phyloP scores from a whole-genome alignment of 441 rosid genomes.

The Corymbia calophylla region DNA sequence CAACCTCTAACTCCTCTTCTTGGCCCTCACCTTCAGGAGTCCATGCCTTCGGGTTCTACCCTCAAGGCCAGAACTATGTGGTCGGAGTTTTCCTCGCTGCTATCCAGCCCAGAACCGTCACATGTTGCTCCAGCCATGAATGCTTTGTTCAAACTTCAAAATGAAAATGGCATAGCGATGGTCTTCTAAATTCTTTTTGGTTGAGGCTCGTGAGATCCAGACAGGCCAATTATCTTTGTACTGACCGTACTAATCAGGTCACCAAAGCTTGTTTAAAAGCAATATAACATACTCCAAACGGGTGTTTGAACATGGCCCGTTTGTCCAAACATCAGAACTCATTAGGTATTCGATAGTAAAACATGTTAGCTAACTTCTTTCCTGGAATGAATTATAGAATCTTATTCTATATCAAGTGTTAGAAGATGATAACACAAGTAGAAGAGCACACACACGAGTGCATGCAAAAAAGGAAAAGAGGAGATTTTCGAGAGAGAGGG shows the following conservation, averaged over 20 bases:
- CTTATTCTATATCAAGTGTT: neutral
- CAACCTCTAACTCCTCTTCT: slow-evolving; percentile 10
- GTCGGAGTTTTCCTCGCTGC: slow-evolving; percentile 21
- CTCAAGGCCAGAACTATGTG: slow-evolving; percentile 1
- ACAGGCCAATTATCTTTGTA: neutral
- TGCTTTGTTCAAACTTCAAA: too few species aligned
- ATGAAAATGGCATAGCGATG: too few species aligned
- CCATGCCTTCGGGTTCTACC: slow-evolving; percentile 29
- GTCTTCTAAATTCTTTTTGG: neutral
- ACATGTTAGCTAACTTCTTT: neutral
- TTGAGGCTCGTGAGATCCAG: neutral
- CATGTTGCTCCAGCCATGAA: too few species aligned
- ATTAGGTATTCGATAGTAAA: neutral
- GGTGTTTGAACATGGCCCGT: neutral
- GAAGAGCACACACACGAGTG: neutral
- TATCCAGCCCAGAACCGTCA: neutral
- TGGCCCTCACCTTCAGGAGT: slow-evolving; percentile 30
- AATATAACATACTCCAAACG: neutral
- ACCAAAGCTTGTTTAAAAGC: neutral
- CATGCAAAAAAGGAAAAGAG: neutral
- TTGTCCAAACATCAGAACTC: neutral
- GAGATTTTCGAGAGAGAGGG: too few species aligned
- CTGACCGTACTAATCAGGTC: neutral
- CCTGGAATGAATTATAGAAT: neutral
- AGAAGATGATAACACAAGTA: neutral